These are phyloP conservation scores for Penicillium angulare DNA, from an alignment of 495 filamentous ascomycete genomes.

Conservation along the genomic window DNA sequence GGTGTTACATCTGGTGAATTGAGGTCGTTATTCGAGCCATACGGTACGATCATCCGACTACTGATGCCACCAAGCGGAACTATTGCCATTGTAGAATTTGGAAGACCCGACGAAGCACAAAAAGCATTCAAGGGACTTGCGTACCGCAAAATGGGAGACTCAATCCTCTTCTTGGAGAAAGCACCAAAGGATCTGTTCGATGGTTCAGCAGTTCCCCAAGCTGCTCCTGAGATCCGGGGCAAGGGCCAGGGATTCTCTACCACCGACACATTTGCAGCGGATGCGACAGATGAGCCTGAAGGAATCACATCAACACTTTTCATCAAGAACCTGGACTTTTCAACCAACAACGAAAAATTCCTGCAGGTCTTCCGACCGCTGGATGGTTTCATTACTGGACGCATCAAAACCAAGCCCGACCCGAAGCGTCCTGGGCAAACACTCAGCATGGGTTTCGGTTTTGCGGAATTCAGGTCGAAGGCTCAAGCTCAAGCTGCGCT, in stretches of 20 bases:
- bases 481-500: conserved; percentile 74
- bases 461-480: conserved; percentile 81
- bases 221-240: conserved; percentile 36
- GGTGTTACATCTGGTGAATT: conserved; percentile 63
- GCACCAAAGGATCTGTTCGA: conserved; percentile 81
- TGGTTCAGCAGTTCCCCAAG: conserved; percentile 26
- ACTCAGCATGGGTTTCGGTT: conserved; percentile 96
- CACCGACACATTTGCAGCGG: conserved; percentile 53
- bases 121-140: conserved; percentile 79
- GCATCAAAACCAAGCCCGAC: conserved; percentile 84
- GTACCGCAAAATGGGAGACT: conserved; percentile 87
- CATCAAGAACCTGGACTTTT: conserved; percentile 89
- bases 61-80: conserved; percentile 91
- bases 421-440: conserved; percentile 78
- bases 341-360: conserved; percentile 74
- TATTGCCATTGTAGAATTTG: conserved; percentile 89
- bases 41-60: conserved; percentile 68
- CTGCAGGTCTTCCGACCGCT: conserved; percentile 73
- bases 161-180: conserved; percentile 90
- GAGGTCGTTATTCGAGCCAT: conserved; percentile 48
- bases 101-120: conserved; percentile 70
- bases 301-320: conserved; percentile 77
- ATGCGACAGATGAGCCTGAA: conserved; percentile 53
- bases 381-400: conserved; percentile 80
- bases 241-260: conserved; percentile 52